Evolutionary conservation across 805 yeast species (phyloP).

Genomic region (Nakazawaea peltata): DNA sequence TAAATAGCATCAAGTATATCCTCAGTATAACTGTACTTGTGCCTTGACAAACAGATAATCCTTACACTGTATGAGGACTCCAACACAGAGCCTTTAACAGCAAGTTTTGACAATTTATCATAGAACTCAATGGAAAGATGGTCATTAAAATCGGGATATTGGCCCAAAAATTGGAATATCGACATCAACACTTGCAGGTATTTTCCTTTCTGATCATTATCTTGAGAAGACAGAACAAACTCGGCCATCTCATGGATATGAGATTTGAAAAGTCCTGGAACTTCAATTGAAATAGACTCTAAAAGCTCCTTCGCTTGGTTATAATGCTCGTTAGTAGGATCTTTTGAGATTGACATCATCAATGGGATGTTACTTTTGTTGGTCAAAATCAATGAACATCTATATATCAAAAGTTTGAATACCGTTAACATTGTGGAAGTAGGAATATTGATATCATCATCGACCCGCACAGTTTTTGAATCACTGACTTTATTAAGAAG

Average conservation of each 20-base stretch:
- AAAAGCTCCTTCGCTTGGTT: conserved; percentile 43
- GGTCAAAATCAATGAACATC: conserved; percentile 53
- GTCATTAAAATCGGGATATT: conserved; percentile 35
- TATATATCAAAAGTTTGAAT: conserved; percentile 49
- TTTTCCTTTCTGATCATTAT: conserved; percentile 1
- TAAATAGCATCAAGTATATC: conserved; percentile 33
- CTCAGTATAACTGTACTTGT: conserved; percentile 30
- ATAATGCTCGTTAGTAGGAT: conserved; percentile 21
- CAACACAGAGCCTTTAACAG: conserved; percentile 42
- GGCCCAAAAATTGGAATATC: conserved; percentile 47
- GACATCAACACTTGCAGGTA: conserved; percentile 42
- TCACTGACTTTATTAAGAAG: conserved; percentile 48
- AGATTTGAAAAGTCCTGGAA: conserved; percentile 58
- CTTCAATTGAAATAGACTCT: conserved; percentile 46
- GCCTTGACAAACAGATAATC: conserved; percentile 40
- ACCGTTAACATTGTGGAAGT: conserved; percentile 36
- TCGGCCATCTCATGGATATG: conserved; percentile 45
- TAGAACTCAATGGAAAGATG: conserved; percentile 36
- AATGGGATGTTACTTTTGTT: conserved; percentile 58
- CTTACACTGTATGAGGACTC: conserved; percentile 63
- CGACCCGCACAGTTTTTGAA: conserved; percentile 33
- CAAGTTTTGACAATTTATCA: conserved; percentile 36
- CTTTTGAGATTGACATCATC: conserved; percentile 38
- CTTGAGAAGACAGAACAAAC: conserved; percentile 21
- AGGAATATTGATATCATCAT: conserved; percentile 11